Evolutionary conservation across 768 basidiomycete genomes (phyloP), one percentile per base, ranked within the genome.

Genomic region (Panaeolus cyanescens): DNA sequence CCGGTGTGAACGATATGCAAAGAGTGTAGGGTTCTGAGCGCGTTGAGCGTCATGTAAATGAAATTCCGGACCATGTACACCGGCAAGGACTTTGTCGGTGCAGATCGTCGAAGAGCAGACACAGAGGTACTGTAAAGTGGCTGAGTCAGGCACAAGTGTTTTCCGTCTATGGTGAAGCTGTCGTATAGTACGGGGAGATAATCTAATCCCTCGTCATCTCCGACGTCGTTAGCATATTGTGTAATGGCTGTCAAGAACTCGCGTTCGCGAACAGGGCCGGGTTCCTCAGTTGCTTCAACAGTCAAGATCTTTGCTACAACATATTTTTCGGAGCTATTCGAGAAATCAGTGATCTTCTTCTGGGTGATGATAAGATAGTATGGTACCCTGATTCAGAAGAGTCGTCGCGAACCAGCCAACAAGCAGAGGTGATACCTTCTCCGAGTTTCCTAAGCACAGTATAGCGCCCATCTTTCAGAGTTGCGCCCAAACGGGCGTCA

Each of bases 141-240:
- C 59, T 57, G 59, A 33, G 71, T 64, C 15, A 72, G 55, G 56
- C 71, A 71, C 13, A 71, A 61, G 57, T 72, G 71, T 32, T 56
- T 34, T 19, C 67, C 65, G 1, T n/a, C 9, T 56, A 59, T 37
- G 12, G 56, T 30, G 56, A 70, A 69, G 36, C 60, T 17, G 40
- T 72, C 69, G 22, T 28, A 20, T 3, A 71, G 62, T 8, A 63
- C 32, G 19, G 69, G 65, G 8, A 72, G 65, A 39, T 50, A 56
- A 45, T 63, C n/a, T n/a, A n/a, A n/a, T n/a, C n/a, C n/a, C n/a
- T n/a, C n/a, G n/a, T n/a, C n/a, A n/a, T n/a, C n/a, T n/a, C n/a
- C n/a, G n/a, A n/a, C 55, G 17, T 17, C 31, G 22, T 63, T 34
- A 30, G 62, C 42, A 17, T 28, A 36, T 6, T 59, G 30, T 15